Evolutionary conservation across 148 eudicot genomes (phyloP).

Genomic region (Camellia lanceoleosa): DNA sequence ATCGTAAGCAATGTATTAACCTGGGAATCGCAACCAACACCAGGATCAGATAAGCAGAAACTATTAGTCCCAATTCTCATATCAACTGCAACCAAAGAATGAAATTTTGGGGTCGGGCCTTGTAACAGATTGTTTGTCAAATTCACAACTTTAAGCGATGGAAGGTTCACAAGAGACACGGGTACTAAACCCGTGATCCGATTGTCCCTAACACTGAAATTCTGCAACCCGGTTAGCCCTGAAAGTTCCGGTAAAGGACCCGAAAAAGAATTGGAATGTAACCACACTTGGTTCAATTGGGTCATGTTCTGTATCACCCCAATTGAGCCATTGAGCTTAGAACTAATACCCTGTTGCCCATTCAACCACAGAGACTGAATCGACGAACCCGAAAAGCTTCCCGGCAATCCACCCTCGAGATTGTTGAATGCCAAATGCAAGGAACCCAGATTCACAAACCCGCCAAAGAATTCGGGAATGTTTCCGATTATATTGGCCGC

Average conservation of each 20-base stretch:
- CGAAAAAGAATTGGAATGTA: conserved; percentile 56
- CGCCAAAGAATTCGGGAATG: conserved; percentile 51
- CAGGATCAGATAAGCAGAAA: conserved; percentile 58
- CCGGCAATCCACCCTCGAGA: conserved; percentile 59
- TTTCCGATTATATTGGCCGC: conserved; percentile 48
- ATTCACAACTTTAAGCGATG: conserved; percentile 41
- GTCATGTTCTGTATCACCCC: conserved; percentile 70
- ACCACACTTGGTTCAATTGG: conserved; percentile 56
- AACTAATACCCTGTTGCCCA: conserved; percentile 44
- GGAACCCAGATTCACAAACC: conserved; percentile 41
- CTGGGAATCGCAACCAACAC: conserved; percentile 51
- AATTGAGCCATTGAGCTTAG: conserved; percentile 54
- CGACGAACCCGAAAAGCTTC: conserved; percentile 42
- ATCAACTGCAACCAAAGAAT: conserved; percentile 37
- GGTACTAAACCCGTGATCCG: conserved; percentile 72
- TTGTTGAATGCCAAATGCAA: conserved; percentile 52
- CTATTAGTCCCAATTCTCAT: conserved; percentile 37
- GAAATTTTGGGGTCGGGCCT: conserved; percentile 64
- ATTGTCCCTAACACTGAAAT: conserved; percentile 70
- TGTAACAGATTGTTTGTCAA: conserved; percentile 69
- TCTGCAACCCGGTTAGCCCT: conserved; percentile 30
- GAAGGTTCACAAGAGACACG: conserved; percentile 34
- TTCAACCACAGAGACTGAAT: conserved; percentile 73
- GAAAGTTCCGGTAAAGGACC: conserved; percentile 87
- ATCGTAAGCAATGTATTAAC: conserved; percentile 51